phyloP scores from a whole-genome alignment of 2,329 filamentous ascomycete genomes.

The Talaromyces sp. region DNA sequence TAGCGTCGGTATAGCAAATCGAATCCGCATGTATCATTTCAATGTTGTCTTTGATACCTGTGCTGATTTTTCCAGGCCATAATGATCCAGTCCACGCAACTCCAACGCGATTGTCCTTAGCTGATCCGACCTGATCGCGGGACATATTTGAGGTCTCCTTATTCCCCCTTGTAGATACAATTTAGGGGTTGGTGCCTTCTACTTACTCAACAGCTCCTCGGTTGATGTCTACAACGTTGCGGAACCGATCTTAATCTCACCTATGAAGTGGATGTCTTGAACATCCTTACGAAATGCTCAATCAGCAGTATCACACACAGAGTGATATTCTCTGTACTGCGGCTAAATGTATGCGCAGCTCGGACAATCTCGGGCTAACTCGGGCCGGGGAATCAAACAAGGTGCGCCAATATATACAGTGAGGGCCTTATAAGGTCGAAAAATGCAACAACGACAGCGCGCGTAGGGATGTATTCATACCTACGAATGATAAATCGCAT shows the following conservation, averaged over 20 bases:
- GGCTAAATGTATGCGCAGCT: neutral
- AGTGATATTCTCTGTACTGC: neutral
- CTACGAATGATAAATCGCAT: neutral
- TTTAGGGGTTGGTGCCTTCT: too few species aligned
- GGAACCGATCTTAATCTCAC: neutral
- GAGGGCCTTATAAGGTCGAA: neutral
- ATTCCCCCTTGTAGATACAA: too few species aligned
- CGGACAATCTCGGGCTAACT: conserved; percentile 7
- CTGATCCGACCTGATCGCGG: too few species aligned
- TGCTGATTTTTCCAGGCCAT: too few species aligned
- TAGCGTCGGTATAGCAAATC: too few species aligned
- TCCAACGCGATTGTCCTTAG: too few species aligned
- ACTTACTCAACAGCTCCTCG: neutral
- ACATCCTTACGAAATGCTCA: neutral
- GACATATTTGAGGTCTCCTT: too few species aligned
- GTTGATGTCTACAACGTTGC: neutral
- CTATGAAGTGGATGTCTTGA: neutral
- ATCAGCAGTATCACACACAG: too few species aligned
- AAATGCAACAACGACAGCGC: neutral
- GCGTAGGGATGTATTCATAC: too few species aligned
- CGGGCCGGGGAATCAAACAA: neutral
- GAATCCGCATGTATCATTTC: too few species aligned
- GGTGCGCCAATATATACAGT: neutral
- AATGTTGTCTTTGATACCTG: too few species aligned
- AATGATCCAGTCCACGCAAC: too few species aligned